Evolutionary conservation across 176 grass and related monocot genomes (phyloP), one percentile per base, ranked within the genome.

Genomic region (Musa itinerans): DNA sequence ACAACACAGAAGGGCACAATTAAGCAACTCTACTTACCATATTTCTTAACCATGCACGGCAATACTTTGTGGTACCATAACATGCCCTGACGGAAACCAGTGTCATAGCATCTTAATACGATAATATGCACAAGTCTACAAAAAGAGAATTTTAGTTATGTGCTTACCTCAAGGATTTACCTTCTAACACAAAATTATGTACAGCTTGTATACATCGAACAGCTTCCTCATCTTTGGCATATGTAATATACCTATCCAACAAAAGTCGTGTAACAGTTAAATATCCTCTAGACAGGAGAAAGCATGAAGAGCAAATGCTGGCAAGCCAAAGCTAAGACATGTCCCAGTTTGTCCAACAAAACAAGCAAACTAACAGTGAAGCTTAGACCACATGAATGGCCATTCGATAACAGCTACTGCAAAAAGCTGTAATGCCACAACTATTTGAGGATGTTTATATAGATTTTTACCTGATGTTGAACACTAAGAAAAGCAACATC

Each of bases 61-160:
- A 99, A 80, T 99, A 99, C 71, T 99, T 99, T 73, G 96, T 99
- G 76, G 96, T 99, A 72, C 96, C 96, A 73, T 95, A 99, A 73
- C 96, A 99, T 72, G 96, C 96, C 84, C 96, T 99, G 86, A n/a
- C 27, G 19, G 69, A 22, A 79, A 72, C 20, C 27, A 48, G 68
- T 20, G 17, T 70, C 53, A 78, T 71, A 53, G 21, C 22, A 72
- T 51, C 34, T 43, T 43, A 43, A 64, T 49, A 73, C 56, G 51
- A 72, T 54, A 65, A 85, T 86, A 64, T 50, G 50, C 34, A 73
- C 59, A 23, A 65, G 29, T 48, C 19, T 65, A 66, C 1, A 65
- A 81, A 12, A 68, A 52, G 81, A 73, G 11, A 26, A 2, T 20
- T 84, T 52, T 27, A 53, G 76, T 81, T 57, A 85, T 56, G 75